phyloP scores from a whole-genome alignment of 1,139 yeast genomes.

The Kodamaea derodonti region DNA sequence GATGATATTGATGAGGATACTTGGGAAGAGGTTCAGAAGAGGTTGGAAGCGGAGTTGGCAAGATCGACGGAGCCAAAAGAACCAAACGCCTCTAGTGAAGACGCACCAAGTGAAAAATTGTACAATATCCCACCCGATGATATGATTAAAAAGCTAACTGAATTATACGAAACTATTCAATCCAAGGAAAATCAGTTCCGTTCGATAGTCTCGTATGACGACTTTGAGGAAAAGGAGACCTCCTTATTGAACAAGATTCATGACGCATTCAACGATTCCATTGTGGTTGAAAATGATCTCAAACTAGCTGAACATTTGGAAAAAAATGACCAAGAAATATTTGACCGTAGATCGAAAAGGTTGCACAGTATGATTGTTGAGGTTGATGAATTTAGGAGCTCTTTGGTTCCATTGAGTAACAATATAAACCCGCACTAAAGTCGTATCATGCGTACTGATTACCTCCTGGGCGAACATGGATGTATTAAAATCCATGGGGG shows the following conservation, averaged over 20 bases:
- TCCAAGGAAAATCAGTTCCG: conserved; percentile 7
- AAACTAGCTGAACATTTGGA: conserved; percentile 16
- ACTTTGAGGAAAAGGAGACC: conserved; percentile 19
- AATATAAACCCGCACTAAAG: no score
- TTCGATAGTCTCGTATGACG: conserved; percentile 4
- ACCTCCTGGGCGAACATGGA: no score
- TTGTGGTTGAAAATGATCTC: conserved; percentile 21
- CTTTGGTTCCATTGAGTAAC: no score
- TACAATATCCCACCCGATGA: no score
- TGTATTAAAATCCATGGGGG: no score
- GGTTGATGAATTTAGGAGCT: no score
- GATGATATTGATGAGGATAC: conserved; percentile 41
- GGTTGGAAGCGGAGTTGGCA: conserved; percentile 25
- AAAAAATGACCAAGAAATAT: conserved; percentile 27
- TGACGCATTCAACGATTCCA: conserved; percentile 19
- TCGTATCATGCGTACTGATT: no score
- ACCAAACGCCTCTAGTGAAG: not conserved
- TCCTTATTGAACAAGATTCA: conserved; percentile 21
- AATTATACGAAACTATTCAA: conserved; percentile 11
- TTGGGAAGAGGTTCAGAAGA: conserved; percentile 22
- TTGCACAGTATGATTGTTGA: conserved; percentile 38
- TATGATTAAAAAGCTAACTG: conserved; percentile 17
- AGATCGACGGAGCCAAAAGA: no score
- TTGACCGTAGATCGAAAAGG: conserved; percentile 22
- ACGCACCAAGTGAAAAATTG: no score